Conservation (phyloP, 805 yeast species). For the Candida takata region DNA sequence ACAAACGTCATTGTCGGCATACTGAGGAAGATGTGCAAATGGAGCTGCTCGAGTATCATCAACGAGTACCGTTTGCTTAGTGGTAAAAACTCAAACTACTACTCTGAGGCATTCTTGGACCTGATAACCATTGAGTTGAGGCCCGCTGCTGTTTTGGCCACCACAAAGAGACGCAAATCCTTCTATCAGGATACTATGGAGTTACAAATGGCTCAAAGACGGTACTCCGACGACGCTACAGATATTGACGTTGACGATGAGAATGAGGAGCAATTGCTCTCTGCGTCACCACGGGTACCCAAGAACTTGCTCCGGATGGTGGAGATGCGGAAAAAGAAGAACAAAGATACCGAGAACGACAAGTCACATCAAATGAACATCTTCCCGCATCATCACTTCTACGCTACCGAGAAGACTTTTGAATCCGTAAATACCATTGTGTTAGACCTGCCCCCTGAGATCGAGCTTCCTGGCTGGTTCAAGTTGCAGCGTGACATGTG, state of each 20-base stretch:
- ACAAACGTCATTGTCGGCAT: constrained; percentile 77
- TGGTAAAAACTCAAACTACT: constrained; percentile 67
- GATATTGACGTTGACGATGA: constrained; percentile 17
- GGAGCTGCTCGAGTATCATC: constrained; percentile 80
- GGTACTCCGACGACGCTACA: constrained; percentile 11
- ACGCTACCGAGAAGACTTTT: constrained; percentile 14
- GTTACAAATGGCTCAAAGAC: background rate
- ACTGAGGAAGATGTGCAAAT: constrained; percentile 74
- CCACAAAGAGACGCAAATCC: constrained; percentile 8
- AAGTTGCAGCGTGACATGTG: constrained; percentile 53
- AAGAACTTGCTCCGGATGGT: constrained; percentile 48
- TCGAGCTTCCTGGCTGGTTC: constrained; percentile 73
- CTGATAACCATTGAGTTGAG: constrained; percentile 48
- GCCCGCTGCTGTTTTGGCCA: constrained; percentile 3
- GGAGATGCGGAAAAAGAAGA: constrained; percentile 34
- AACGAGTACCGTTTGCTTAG: constrained; percentile 78
- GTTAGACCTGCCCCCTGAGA: constrained; percentile 46
- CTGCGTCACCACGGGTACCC: constrained; percentile 68
- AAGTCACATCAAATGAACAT: constrained; percentile 2
- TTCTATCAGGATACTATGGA: background rate
- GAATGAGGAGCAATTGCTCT: constrained; percentile 27
- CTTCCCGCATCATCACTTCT: constrained; percentile 10
- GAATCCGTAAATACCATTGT: constrained; percentile 14
- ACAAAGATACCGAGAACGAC: constrained; percentile 14
- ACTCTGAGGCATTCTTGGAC: constrained; percentile 78